Percentiles rank a stretch among this genome's conserved stretches.
phyloP scores from a whole-genome alignment of 2,329 filamentous ascomycete species.

The Colletotrichum sp. region DNA sequence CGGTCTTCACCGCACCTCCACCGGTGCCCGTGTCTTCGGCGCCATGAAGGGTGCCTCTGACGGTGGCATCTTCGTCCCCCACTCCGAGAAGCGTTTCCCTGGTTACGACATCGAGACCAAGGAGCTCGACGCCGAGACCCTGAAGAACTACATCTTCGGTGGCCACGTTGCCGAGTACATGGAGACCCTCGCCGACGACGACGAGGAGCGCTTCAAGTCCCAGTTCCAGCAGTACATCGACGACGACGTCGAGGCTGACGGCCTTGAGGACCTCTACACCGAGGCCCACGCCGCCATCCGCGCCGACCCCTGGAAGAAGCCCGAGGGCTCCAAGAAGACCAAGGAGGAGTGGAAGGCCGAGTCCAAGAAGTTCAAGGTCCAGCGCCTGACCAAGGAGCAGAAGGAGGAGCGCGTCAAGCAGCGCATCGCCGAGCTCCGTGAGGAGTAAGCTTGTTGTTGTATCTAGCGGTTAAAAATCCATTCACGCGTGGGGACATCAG shows the following conservation, averaged over 20 bases:
- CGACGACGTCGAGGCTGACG: conserved; percentile 94
- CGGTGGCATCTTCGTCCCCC: conserved; percentile 94
- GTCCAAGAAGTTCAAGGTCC: conserved; percentile 84
- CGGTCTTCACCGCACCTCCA: conserved; percentile 95
- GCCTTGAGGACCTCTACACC: conserved; percentile 93
- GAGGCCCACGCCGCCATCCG: conserved; percentile 97
- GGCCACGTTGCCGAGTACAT: conserved; percentile 99
- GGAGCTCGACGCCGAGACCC: conserved; percentile 95
- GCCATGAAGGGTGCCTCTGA: conserved; percentile 99
- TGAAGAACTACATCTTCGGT: conserved; percentile 99
- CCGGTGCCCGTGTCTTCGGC: conserved; percentile 97
- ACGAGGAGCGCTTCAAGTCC: conserved; percentile 99
- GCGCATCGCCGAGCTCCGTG: conserved; percentile 85
- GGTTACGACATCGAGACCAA: conserved; percentile 96
- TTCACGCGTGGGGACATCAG: neutral
- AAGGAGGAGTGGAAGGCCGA: conserved; percentile 98
- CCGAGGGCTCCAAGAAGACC: conserved; percentile 83
- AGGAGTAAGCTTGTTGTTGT: conserved; percentile 41
- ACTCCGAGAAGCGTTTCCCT: conserved; percentile 99
- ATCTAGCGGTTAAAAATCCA: conserved; percentile 11
- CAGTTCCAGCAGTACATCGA: conserved; percentile 99
- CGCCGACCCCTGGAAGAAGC: conserved; percentile 98
- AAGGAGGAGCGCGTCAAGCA: conserved; percentile 83
- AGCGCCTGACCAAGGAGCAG: conserved; percentile 84
- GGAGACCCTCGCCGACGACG: conserved; percentile 98